Percentiles rank a stretch among this genome's conserved stretches.
These are phyloP conservation scores for Cochlearia excelsa DNA, from an alignment of 345 rosid genomes.

Conservation along the genomic window DNA sequence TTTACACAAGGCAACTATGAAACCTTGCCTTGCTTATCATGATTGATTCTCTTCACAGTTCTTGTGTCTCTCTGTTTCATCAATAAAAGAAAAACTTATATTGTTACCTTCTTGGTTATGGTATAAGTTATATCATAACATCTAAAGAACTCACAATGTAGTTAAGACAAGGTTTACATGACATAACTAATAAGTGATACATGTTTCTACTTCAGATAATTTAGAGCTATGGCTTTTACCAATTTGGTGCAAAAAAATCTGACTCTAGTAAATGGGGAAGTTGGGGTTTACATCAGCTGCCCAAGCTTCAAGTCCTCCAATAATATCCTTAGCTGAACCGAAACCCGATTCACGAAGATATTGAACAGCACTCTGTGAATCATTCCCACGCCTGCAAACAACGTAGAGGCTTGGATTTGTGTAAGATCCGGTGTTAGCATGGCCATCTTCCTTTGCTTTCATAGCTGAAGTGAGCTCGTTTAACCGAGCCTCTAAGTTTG, in stretches of 20 bases:
- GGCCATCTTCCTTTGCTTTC: conserved; percentile 42
- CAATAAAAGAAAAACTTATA: neutral
- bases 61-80: neutral
- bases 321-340: conserved; percentile 60
- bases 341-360: conserved; percentile 59
- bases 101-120: conserved; percentile 9
- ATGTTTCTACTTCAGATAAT: conserved; percentile 7
- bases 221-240: neutral
- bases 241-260: neutral
- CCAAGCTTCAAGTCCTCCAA: conserved; percentile 88
- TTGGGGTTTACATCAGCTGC: conserved; percentile 68
- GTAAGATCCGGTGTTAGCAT: conserved; percentile 21
- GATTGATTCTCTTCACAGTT: conserved; percentile 1
- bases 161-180: neutral
- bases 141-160: neutral
- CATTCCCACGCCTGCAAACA: conserved; percentile 86
- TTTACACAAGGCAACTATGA: conserved; percentile 10
- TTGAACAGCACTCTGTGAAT: conserved; percentile 90
- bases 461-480: conserved; percentile 60
- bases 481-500: conserved; percentile 59
- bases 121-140: neutral
- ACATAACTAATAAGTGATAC: conserved; percentile 16
- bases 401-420: conserved; percentile 50
- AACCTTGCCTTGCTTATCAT: conserved; percentile 5
- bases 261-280: conserved; percentile 66